These are phyloP conservation scores for Paraurostyla sp. DNA, from an alignment of 73 alveolate species.

Conservation along the genomic window DNA sequence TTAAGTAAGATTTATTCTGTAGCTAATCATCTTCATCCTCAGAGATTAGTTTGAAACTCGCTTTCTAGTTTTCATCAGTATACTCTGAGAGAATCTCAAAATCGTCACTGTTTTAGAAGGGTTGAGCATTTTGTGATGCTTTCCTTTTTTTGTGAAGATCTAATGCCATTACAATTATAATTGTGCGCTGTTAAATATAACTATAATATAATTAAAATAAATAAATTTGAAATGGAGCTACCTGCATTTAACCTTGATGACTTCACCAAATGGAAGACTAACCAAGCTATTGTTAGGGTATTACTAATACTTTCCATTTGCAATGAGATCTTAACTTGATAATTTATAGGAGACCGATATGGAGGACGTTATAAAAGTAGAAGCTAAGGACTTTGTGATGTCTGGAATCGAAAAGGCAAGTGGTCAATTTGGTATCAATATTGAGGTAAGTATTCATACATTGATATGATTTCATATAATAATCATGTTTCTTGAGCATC, in stretches of 20 bases:
- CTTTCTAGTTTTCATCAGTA: background rate
- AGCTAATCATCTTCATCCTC: background rate
- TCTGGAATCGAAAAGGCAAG: constrained; percentile 74
- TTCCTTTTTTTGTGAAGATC: background rate
- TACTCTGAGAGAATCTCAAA: background rate
- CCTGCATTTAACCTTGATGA: constrained; percentile 65
- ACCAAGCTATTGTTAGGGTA: constrained; percentile 58
- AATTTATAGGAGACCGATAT: constrained; percentile 63
- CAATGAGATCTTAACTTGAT: background rate
- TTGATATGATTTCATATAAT: background rate
- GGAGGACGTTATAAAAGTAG: constrained; percentile 64
- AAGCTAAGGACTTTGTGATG: constrained; percentile 68
- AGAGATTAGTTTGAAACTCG: background rate
- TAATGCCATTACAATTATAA: background rate
- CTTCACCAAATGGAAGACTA: constrained; percentile 62
- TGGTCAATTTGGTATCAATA: constrained; percentile 69
- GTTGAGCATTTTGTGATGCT: background rate
- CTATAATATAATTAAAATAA: background rate
- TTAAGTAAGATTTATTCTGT: background rate
- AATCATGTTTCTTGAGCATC: background rate
- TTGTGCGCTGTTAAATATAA: background rate
- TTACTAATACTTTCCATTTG: background rate
- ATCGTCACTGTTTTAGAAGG: too few species aligned
- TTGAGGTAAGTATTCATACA: constrained; percentile 35
- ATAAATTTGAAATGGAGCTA: constrained; percentile 47